Conservation (phyloP, 2,329 filamentous ascomycete species). For the Monascus ruber region DNA sequence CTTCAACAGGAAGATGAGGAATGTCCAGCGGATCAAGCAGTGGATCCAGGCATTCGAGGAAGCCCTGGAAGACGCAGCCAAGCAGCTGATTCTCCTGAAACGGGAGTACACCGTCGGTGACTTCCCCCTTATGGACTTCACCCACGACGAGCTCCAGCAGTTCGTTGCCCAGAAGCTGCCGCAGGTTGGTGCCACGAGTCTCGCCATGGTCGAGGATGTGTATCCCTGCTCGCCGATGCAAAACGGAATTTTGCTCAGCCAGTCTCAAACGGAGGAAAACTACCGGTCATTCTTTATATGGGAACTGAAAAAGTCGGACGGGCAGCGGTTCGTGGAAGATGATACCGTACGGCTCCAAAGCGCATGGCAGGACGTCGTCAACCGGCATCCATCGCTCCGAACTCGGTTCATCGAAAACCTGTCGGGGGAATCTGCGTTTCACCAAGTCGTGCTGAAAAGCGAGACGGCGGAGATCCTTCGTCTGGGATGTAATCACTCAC, state of each 20-base stretch:
- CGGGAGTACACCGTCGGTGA: not conserved
- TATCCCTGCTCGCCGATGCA: conserved; percentile 29
- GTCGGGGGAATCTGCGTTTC: not conserved
- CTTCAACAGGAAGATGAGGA: not conserved
- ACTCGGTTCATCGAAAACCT: not conserved
- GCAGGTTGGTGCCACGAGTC: not conserved
- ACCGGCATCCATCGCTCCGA: conserved; percentile 2
- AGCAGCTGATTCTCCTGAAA: not conserved
- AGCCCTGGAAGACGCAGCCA: not conserved
- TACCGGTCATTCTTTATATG: not conserved
- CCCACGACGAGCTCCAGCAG: not conserved
- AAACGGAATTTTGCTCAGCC: conserved; percentile 14
- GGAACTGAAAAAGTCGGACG: not conserved
- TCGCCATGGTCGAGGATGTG: conserved; percentile 16
- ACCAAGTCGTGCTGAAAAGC: conserved; percentile 1
- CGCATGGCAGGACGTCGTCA: conserved; percentile 2
- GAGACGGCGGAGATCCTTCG: no score
- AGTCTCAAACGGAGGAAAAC: not conserved
- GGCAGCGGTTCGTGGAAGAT: not conserved
- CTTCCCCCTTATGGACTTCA: not conserved
- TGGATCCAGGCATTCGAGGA: not conserved
- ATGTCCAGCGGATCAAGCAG: not conserved
- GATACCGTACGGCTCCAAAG: not conserved
- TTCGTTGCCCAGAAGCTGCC: not conserved
- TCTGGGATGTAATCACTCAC: no score